Conservation (phyloP, 352 stramenopile species). For the Phytophthora tentaculata region DNA sequence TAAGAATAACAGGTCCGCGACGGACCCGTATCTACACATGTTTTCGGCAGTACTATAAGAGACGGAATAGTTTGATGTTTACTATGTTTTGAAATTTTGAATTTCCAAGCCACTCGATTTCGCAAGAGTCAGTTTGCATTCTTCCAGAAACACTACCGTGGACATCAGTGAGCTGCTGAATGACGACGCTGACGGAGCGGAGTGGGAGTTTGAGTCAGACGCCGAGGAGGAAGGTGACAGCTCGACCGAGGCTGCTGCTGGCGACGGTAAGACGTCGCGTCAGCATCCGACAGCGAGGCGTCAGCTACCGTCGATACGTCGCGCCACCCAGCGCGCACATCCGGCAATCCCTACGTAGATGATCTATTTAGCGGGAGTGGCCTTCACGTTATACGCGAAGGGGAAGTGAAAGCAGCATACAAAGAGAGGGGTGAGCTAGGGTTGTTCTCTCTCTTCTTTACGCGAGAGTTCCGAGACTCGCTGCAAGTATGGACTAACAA, state of each 20-base stretch:
- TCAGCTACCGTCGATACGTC: not conserved
- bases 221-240: not conserved
- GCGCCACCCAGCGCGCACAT: not conserved
- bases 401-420: slow-evolving; percentile 5
- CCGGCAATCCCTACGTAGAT: slow-evolving; percentile 7
- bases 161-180: slow-evolving; percentile 8
- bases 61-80: slow-evolving; percentile 7
- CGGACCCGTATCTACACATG: slow-evolving; percentile 1
- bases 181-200: not conserved
- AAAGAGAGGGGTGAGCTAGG: slow-evolving; percentile 10
- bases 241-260: not conserved
- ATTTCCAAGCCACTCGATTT: slow-evolving; percentile 4
- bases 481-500: slow-evolving; percentile 3
- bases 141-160: slow-evolving; percentile 1
- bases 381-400: slow-evolving; percentile 10
- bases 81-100: not conserved
- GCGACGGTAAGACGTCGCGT: not conserved
- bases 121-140: not conserved
- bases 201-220: slow-evolving; percentile 5
- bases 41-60: not conserved
- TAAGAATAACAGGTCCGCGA: slow-evolving; percentile 1
- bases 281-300: not conserved
- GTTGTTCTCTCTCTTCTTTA: slow-evolving; percentile 12
- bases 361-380: slow-evolving; percentile 4
- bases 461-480: not conserved